These are phyloP conservation scores for Cutaneotrichosporon sp. DNA, from an alignment of 1,284 basidiomycete genomes.

Conservation along the genomic window DNA sequence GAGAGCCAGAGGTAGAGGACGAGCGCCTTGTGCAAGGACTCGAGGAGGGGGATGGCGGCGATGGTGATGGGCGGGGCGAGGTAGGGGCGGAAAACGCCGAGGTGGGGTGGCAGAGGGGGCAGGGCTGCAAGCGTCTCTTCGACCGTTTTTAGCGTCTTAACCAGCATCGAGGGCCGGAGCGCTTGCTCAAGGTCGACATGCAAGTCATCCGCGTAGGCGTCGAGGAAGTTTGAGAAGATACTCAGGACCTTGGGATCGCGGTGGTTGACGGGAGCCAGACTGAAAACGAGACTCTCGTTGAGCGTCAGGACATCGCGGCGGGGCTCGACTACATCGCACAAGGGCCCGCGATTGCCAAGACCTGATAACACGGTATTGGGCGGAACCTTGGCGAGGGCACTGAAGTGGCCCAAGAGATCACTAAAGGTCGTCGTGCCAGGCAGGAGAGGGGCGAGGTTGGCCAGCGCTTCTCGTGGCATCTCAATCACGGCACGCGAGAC, in stretches of 20 bases:
- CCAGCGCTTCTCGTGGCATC: slow-evolving; percentile 38
- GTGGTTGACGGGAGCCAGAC: slow-evolving; percentile 50
- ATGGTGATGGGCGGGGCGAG: slow-evolving; percentile 33
- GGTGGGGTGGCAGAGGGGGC: slow-evolving; percentile 23
- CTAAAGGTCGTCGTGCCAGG: slow-evolving; percentile 42
- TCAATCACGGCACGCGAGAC: slow-evolving; percentile 51
- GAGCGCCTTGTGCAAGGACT: slow-evolving; percentile 74
- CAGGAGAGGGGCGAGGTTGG: slow-evolving; percentile 47
- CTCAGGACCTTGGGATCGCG: slow-evolving; percentile 49
- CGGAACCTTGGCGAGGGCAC: slow-evolving; percentile 52
- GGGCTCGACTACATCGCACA: slow-evolving; percentile 52
- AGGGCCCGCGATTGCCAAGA: slow-evolving; percentile 41
- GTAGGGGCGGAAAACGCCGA: neutral
- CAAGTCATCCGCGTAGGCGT: slow-evolving; percentile 44
- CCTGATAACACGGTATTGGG: slow-evolving; percentile 52
- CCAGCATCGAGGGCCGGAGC: slow-evolving; percentile 47
- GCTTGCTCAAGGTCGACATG: slow-evolving; percentile 47
- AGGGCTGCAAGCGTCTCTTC: slow-evolving; percentile 46
- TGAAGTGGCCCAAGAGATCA: slow-evolving; percentile 34
- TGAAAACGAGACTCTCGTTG: slow-evolving; percentile 54
- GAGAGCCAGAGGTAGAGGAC: slow-evolving; percentile 83
- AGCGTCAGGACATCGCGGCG: slow-evolving; percentile 51
- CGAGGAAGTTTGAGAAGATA: slow-evolving; percentile 46
- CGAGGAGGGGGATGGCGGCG: slow-evolving; percentile 54
- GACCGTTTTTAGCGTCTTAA: slow-evolving; percentile 52